Evolutionary conservation across 78 protist species (phyloP), one percentile per base, ranked within the genome.

Genomic region (Dictyostelium brefeldianum): DNA sequence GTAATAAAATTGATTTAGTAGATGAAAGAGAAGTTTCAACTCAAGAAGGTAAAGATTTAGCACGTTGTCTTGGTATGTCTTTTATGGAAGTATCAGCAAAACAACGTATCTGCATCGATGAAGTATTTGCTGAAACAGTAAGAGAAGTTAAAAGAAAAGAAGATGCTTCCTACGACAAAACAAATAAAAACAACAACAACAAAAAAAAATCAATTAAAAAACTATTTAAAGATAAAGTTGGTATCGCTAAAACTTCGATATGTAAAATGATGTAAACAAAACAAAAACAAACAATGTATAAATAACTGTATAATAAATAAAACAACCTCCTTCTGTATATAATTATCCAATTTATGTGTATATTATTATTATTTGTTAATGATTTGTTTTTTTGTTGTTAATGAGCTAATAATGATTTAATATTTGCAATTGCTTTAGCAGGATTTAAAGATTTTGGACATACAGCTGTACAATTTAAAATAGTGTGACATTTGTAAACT

Each of bases 1-100:
- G 99, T 18, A 99, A 99, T 97, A 99, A 99, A 97, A 54, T 96
- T 70, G 99, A 99, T 85, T 94, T 98, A 50, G 85, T 69, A n/a
- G 65, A 82, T 15, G 65, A 75, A 12, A 75, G 96, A 67, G 77
- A 92, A 47, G 97, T 96, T 22, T 31, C 96, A 48, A 74, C 36
- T 50, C 95, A 96, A 67, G 97, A 96, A n/a, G 96, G 96, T 71
- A 43, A 80, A 62, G 97, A 84, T 56, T 70, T 84, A 5, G 95
- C 97, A 20, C 82, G 80, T 25, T 82, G 93, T 50, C 77, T 92
- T n/a, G 65, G 75, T n/a, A 92, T 95, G 64, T 53, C 91, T 5
- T 93, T 90, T 85, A 92, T 97, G 51, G 98, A 97, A 92, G 89
- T 96, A 7, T 93, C 96, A 0, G 96, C 98, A 9, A 91, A 95